Evolutionary conservation across 805 yeast species (phyloP).

Genomic region (Starmerella khaoyaiensis): DNA sequence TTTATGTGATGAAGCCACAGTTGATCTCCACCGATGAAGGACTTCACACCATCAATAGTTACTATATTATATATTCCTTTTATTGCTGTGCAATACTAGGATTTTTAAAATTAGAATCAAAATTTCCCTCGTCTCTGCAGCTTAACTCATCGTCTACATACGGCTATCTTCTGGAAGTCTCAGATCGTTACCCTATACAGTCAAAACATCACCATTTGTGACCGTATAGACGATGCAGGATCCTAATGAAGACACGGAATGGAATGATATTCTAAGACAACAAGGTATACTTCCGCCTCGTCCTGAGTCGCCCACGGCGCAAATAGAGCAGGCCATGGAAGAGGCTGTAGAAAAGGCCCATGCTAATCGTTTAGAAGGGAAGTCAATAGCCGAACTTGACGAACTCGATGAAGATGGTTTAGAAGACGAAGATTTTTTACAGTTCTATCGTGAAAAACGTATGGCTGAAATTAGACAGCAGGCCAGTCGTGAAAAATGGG

Average conservation of each 20-base stretch:
- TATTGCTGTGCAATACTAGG: too few relatives aligned
- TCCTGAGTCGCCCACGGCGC: constrained; percentile 77
- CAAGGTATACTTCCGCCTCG: constrained; percentile 89
- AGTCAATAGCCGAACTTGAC: constrained; percentile 68
- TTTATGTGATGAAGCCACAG: too few relatives aligned
- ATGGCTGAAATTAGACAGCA: constrained; percentile 57
- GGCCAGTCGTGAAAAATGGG: constrained; percentile 47
- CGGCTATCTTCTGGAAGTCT: too few relatives aligned
- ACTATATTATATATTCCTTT: too few relatives aligned
- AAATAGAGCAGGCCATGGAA: constrained; percentile 74
- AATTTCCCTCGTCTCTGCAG: too few relatives aligned
- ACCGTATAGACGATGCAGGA: constrained; percentile 36
- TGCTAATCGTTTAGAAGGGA: constrained; percentile 66
- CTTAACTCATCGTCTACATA: too few relatives aligned
- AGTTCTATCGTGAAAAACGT: constrained; percentile 62
- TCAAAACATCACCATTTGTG: too few relatives aligned
- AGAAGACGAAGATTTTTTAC: constrained; percentile 63
- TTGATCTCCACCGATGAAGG: too few relatives aligned
- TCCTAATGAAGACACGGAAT: constrained; percentile 93
- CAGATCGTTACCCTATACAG: too few relatives aligned
- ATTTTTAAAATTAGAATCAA: too few relatives aligned
- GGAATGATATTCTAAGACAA: constrained; percentile 88
- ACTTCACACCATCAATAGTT: too few relatives aligned
- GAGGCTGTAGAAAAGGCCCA: constrained; percentile 71
- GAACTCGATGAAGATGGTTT: constrained; percentile 87